Base-by-base conservation (phyloP, 2,329 filamentous ascomycete genomes). In the Paecilomyces sp. region DNA sequence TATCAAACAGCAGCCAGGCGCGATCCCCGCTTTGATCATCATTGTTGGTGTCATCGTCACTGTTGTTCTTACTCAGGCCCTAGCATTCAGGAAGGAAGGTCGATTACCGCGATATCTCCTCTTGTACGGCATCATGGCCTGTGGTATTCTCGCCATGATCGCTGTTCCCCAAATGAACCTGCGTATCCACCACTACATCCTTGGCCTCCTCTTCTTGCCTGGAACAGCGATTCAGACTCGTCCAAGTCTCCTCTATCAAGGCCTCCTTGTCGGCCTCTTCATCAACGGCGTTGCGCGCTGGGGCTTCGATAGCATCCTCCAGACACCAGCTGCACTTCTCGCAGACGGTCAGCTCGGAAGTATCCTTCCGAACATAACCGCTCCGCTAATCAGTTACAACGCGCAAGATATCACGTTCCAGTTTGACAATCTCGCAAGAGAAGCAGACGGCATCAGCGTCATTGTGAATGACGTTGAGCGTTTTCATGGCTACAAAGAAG, bases 121-220 rank as follows among this genome's bases (percentile, higher is more conserved):
- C 30, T 69, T 83, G 54, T 83, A 83, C 65, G 75, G 68, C 51
- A 64, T 79, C 30, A 74, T 82, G 60, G 57, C 54, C 55, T 82
- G 83, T 65, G 78, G 71, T 24, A 66, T 81, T 36, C 72, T 84
- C 54, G 64, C 77, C 28, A 73, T 85, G 30, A 70, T 85, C n/a
- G 74, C 80, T 1, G 73, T 86, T 2, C 84, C 84, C 0, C 74
- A 79, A 47, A 80, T 86, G 74, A 83, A 82, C 61, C 75, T 87
- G 22, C 80, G 84, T n/a, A 85, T 87, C 60, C 84, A 87, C 64
- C 84, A 87, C 65, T 87, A 87, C 66, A 85, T 87, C 65, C 77
- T 87, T 3, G 82, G 80, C 0, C 75, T 87, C 0, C 72, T 87
- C 2, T 76, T 87, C 2, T 74, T 86, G 0, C 82, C 83, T 0